Conservation (phyloP, 2,329 filamentous ascomycete genomes). For the Thermochaetoides dissita region DNA sequence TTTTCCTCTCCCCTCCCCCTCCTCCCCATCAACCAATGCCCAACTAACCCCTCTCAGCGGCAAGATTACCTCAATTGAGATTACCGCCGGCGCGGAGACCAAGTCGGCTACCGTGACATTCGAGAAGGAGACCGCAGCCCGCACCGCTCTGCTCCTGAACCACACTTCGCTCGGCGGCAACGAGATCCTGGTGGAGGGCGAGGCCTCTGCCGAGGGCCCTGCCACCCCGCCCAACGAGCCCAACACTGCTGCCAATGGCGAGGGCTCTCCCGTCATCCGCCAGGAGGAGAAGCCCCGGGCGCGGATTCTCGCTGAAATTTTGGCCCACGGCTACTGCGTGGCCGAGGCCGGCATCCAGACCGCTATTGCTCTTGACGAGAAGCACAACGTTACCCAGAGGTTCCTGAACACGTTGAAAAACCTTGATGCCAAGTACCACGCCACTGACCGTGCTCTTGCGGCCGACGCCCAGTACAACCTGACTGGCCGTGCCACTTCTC, state of each 20-base stretch:
- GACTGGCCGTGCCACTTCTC: slow-evolving; percentile 52
- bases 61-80: slow-evolving; percentile 74
- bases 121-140: slow-evolving; percentile 91
- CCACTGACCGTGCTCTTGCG: slow-evolving; percentile 70
- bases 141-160: slow-evolving; percentile 91
- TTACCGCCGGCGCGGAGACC: slow-evolving; percentile 52
- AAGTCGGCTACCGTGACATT: slow-evolving; percentile 90
- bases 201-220: slow-evolving; percentile 26
- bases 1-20: slow-evolving; percentile 1
- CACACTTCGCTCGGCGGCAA: slow-evolving; percentile 87
- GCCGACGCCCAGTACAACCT: slow-evolving; percentile 78
- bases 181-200: slow-evolving; percentile 62
- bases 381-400: slow-evolving; percentile 69
- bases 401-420: slow-evolving; percentile 65
- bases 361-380: slow-evolving; percentile 75
- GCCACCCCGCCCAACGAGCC: slow-evolving; percentile 18
- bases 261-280: slow-evolving; percentile 58
- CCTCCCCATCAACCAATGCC: background rate
- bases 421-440: slow-evolving; percentile 78
- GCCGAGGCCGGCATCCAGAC: slow-evolving; percentile 61
- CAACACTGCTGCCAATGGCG: slow-evolving; percentile 29
- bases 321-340: slow-evolving; percentile 84
- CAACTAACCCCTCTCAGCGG: slow-evolving; percentile 40
- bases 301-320: slow-evolving; percentile 89
- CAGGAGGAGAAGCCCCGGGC: slow-evolving; percentile 96